phyloP scores from a whole-genome alignment of 169 alveolate species.

The Babesia bigemina region DNA sequence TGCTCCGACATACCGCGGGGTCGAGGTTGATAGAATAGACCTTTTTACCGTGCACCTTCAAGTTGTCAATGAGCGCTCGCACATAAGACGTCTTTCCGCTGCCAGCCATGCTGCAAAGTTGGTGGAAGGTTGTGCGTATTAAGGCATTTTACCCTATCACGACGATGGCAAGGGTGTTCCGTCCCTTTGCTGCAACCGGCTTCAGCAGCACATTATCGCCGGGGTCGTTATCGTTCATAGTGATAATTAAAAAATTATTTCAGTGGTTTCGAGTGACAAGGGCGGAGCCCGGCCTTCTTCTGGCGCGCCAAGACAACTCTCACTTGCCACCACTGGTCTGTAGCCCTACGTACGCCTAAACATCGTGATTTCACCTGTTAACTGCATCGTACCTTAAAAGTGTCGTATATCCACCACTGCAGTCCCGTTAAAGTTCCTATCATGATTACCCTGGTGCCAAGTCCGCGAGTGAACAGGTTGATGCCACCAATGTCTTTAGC shows the following conservation, averaged over 20 bases:
- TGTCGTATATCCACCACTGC: conserved; percentile 98
- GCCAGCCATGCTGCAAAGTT: conserved; percentile 90
- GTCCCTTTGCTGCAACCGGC: conserved; percentile 71
- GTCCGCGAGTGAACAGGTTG: conserved; percentile 84
- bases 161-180: conserved; percentile 68
- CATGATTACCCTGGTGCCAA: conserved; percentile 96
- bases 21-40: conserved; percentile 96
- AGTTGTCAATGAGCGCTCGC: conserved; percentile 77
- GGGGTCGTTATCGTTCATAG: conserved; percentile 13
- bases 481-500: conserved; percentile 75
- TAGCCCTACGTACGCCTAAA: conserved; percentile 59
- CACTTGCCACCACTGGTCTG: conserved; percentile 32
- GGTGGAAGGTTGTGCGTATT: conserved; percentile 4
- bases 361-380: neutral
- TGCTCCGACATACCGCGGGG: conserved; percentile 92
- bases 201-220: conserved; percentile 19
- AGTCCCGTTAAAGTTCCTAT: conserved; percentile 97
- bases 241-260: neutral
- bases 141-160: conserved; percentile 60
- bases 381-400: conserved; percentile 82
- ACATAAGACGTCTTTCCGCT: conserved; percentile 95
- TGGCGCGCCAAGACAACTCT: neutral
- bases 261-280: neutral
- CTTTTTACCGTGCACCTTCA: conserved; percentile 77
- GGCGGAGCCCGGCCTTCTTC: neutral